A percentile compares a stretch with the other conserved stretches of the same genome.
These are phyloP conservation scores for Auricularia sp. DNA, from an alignment of 768 basidiomycete genomes.

Conservation along the genomic window DNA sequence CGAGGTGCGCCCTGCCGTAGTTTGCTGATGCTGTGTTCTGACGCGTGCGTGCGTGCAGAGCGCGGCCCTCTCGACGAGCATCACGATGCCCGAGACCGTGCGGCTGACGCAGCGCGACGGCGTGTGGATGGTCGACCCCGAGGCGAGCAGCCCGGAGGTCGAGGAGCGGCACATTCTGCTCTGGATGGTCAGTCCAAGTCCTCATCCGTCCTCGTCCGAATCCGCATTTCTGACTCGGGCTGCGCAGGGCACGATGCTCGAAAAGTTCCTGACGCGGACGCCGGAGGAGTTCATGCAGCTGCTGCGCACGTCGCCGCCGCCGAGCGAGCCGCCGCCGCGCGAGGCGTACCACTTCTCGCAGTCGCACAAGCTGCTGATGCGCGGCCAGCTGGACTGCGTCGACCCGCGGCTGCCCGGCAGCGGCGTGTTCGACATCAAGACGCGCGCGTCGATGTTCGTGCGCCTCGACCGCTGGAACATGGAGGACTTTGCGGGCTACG, in stretches of 20 bases:
- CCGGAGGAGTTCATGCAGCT: slow-evolving; percentile 52
- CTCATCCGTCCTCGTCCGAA: background rate
- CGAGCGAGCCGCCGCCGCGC: slow-evolving; percentile 24
- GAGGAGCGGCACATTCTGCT: slow-evolving; percentile 60
- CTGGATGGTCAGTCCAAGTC: slow-evolving; percentile 48
- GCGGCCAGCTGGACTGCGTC: slow-evolving; percentile 87
- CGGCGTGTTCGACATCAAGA: slow-evolving; percentile 95
- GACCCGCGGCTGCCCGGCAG: slow-evolving; percentile 76
- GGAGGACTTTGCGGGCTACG: slow-evolving; percentile 73
- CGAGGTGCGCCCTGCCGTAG: slow-evolving; percentile 27
- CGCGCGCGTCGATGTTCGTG: slow-evolving; percentile 75
- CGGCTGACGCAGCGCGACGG: slow-evolving; percentile 42
- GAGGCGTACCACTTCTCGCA: slow-evolving; percentile 81
- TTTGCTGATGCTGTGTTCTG: background rate
- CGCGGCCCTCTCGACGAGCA: slow-evolving; percentile 62
- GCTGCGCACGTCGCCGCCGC: slow-evolving; percentile 29
- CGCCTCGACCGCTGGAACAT: slow-evolving; percentile 81
- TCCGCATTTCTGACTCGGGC: background rate
- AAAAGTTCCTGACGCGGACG: slow-evolving; percentile 72
- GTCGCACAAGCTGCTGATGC: slow-evolving; percentile 63
- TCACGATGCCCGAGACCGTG: slow-evolving; percentile 67
- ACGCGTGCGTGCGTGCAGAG: slow-evolving; percentile 28
- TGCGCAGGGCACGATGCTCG: slow-evolving; percentile 72
- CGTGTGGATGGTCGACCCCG: slow-evolving; percentile 56
- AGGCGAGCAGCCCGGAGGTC: slow-evolving; percentile 29